Conservation (phyloP, 768 basidiomycete species). For the Naganishia vaughanmartiniae region DNA sequence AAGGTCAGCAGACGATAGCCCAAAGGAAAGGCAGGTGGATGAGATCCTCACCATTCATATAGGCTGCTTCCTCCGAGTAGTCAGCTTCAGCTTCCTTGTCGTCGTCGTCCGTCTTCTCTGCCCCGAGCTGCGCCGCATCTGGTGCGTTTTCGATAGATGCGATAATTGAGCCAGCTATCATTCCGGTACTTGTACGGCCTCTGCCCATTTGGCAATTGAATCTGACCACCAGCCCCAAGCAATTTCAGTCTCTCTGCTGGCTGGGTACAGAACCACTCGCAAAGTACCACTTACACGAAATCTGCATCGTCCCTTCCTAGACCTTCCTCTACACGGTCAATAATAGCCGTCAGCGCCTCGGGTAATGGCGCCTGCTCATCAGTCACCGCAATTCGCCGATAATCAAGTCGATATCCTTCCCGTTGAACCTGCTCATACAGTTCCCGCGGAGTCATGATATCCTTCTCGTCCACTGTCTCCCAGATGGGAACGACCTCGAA, state of each 20-base stretch:
- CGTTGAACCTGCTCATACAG: conserved; percentile 47
- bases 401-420: conserved; percentile 65
- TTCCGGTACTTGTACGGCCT: conserved; percentile 83
- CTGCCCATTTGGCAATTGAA: conserved; percentile 98
- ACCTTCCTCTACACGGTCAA: conserved; percentile 64
- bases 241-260: too few relatives aligned
- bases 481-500: conserved; percentile 91
- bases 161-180: conserved; percentile 84
- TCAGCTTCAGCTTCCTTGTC: conserved; percentile 63
- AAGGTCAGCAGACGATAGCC: conserved; percentile 1
- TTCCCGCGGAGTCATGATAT: conserved; percentile 52
- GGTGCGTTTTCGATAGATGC: conserved; percentile 58
- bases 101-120: conserved; percentile 27
- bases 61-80: conserved; percentile 81
- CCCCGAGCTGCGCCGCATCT: conserved; percentile 39
- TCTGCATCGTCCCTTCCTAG: conserved; percentile 60
- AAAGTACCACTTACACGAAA: conserved; percentile 42
- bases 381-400: conserved; percentile 80
- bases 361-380: conserved; percentile 97
- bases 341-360: conserved; percentile 72
- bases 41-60: conserved; percentile 66
- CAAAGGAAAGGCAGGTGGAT: background rate
- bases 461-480: conserved; percentile 67
- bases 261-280: too few relatives aligned
- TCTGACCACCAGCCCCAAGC: conserved; percentile 25